Percentiles rank a stretch among this genome's conserved stretches.
Conservation (phyloP, 2,329 filamentous ascomycete genomes). For the Pezicula radicicola region DNA sequence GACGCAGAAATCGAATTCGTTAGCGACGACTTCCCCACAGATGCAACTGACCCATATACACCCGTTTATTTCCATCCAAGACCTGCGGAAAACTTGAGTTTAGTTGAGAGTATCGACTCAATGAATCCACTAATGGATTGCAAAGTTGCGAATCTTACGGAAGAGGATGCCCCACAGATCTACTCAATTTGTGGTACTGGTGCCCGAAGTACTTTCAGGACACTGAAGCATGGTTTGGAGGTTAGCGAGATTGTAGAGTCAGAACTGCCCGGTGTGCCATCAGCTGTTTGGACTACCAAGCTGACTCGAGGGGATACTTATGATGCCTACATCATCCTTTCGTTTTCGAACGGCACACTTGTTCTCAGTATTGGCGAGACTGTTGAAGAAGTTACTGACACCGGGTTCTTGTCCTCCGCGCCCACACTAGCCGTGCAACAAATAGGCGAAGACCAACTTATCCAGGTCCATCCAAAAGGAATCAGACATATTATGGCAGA, state of each 20-base stretch:
- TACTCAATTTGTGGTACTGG: slow-evolving; percentile 90
- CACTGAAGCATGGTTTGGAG: slow-evolving; percentile 86
- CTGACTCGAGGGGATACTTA: slow-evolving; percentile 76
- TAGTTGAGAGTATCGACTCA: slow-evolving; percentile 81
- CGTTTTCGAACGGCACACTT: slow-evolving; percentile 84
- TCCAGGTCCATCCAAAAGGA: slow-evolving; percentile 95
- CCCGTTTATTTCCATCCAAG: slow-evolving; percentile 85
- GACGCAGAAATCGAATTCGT: slow-evolving; percentile 84
- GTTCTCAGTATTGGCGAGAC: slow-evolving; percentile 95
- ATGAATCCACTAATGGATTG: slow-evolving; percentile 91
- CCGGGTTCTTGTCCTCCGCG: slow-evolving; percentile 84
- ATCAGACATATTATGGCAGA: slow-evolving; percentile 84
- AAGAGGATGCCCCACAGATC: slow-evolving; percentile 94
- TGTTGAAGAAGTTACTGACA: slow-evolving; percentile 92
- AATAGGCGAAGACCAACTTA: slow-evolving; percentile 85
- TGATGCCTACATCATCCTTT: slow-evolving; percentile 94
- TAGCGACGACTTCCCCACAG: slow-evolving; percentile 78
- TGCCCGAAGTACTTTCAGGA: slow-evolving; percentile 85
- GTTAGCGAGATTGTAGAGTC: slow-evolving; percentile 96
- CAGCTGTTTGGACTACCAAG: slow-evolving; percentile 94
- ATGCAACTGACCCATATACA: slow-evolving; percentile 67
- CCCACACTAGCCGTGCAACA: slow-evolving; percentile 91
- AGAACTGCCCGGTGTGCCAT: slow-evolving; percentile 82
- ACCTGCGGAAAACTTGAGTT: slow-evolving; percentile 73
- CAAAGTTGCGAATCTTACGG: slow-evolving; percentile 85